Evolutionary conservation across 2,329 filamentous ascomycete species (phyloP), one percentile per base, ranked within the genome.

Genomic region (Neonectria faginata): DNA sequence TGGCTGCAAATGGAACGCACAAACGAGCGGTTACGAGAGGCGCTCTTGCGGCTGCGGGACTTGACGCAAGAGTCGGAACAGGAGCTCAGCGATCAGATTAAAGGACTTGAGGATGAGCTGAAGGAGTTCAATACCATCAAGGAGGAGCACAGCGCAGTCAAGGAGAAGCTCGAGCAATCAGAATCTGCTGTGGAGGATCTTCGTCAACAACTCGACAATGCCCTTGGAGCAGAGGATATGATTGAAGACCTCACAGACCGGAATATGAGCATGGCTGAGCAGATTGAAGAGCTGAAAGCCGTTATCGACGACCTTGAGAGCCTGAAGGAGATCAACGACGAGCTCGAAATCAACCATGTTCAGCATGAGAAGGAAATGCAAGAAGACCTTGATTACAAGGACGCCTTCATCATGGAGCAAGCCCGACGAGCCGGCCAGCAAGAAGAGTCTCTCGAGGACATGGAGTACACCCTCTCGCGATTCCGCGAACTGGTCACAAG

Each of bases 331-430:
- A 89, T 98, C 71, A 97, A 93, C 72, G 94, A 98, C 74, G 96
- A 99, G 79, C 88, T 99, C 3, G 94, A 97, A 77, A 88, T 93
- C 72, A 97, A 97, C 75, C 94, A 97, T 75, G 88, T 96, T 4
- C 94, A 97, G 75, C 92, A 94, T 39, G 93, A 97, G 77, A 97
- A 95, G 78, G 94, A 98, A 76, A 88, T 99, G 79, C 94, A 97
- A 77, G 92, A 97, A 72, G 94, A 97, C 73, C 88, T 98, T 60
- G 94, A 97, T 76, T 92, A 93, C 80, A 93, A 92, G 77, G 94
- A 97, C 68, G 88, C 86, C 59, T 82, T 97, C 65, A 92, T 97
- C 68, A 85, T 88, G n/a, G 95, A 98, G 75, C 92, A 97, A 74
- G 85, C 86, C 36, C 89, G 91, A 62, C 89, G 90, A 67, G 86